phyloP scores from a whole-genome alignment of 2,329 filamentous ascomycete genomes.

The Claviceps monticola region DNA sequence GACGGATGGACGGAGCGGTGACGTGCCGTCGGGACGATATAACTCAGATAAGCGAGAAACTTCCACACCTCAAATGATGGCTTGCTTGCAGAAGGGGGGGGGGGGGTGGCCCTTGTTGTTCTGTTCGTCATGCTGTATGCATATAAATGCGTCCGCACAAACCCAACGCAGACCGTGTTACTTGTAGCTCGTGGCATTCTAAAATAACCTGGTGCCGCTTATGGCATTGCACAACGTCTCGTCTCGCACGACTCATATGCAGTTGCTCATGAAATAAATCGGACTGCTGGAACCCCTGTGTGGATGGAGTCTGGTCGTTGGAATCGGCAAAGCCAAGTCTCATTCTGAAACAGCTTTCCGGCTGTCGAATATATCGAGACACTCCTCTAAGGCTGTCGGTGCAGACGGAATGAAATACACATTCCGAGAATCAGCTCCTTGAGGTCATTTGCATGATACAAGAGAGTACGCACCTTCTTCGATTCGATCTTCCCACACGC shows the following conservation, averaged over 20 bases:
- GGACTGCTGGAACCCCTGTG: too few relatives aligned
- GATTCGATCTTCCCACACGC: slow-evolving; percentile 90
- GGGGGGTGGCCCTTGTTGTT: too few relatives aligned
- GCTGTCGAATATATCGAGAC: slow-evolving; percentile 4
- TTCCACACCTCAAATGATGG: too few relatives aligned
- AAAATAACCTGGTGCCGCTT: too few relatives aligned
- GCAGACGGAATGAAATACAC: background rate
- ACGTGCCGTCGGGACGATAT: too few relatives aligned
- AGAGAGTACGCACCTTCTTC: slow-evolving; percentile 49
- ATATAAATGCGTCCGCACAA: background rate
- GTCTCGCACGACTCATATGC: background rate
- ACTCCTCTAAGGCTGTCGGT: slow-evolving; percentile 2
- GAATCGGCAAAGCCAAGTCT: background rate
- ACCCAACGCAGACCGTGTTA: too few relatives aligned
- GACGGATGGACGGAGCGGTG: too few relatives aligned
- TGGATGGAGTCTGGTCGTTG: too few relatives aligned
- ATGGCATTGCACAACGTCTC: background rate
- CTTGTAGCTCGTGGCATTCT: background rate
- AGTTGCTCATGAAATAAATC: too few relatives aligned
- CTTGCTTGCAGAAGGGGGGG: too few relatives aligned
- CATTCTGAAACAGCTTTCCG: background rate
- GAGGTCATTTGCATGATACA: background rate
- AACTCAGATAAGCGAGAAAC: too few relatives aligned
- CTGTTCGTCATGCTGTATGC: background rate
- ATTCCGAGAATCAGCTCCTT: background rate